phyloP scores from a whole-genome alignment of 1,284 basidiomycete species.

The Ceratobasidium sp. region DNA sequence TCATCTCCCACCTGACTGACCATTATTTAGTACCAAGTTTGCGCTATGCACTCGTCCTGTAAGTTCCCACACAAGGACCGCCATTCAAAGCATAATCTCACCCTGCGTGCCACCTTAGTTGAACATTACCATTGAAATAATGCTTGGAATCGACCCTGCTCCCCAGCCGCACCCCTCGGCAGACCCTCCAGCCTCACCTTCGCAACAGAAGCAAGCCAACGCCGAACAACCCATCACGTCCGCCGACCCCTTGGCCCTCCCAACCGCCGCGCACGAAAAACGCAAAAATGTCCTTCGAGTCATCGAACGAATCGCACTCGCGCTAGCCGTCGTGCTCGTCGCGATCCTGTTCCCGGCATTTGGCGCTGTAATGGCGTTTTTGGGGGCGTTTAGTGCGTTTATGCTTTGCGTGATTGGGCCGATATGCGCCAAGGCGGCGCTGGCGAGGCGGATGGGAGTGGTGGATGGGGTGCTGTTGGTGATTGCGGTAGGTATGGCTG shows the following conservation, averaged over 20 bases:
- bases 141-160: slow-evolving; percentile 70
- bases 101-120: slow-evolving; percentile 60
- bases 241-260: slow-evolving; percentile 46
- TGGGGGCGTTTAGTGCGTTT: slow-evolving; percentile 89
- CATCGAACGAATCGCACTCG: slow-evolving; percentile 70
- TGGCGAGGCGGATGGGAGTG: slow-evolving; percentile 61
- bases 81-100: neutral
- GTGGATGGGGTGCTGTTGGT: slow-evolving; percentile 70
- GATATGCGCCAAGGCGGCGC: slow-evolving; percentile 69
- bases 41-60: slow-evolving; percentile 84
- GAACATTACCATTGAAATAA: slow-evolving; percentile 80
- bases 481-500: slow-evolving; percentile 71
- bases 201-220: slow-evolving; percentile 48
- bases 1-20: slow-evolving; percentile 47
- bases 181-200: slow-evolving; percentile 53
- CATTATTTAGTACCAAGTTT: slow-evolving; percentile 76
- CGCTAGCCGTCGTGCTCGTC: slow-evolving; percentile 69
- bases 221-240: slow-evolving; percentile 48
- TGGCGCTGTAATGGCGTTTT: slow-evolving; percentile 88
- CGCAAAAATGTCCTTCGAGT: slow-evolving; percentile 63
- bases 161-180: slow-evolving; percentile 54
- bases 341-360: slow-evolving; percentile 88
- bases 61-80: neutral
- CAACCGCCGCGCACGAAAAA: slow-evolving; percentile 47
- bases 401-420: slow-evolving; percentile 85